Base-by-base conservation (phyloP, 768 basidiomycete genomes). In the Boletus reticulatus region DNA sequence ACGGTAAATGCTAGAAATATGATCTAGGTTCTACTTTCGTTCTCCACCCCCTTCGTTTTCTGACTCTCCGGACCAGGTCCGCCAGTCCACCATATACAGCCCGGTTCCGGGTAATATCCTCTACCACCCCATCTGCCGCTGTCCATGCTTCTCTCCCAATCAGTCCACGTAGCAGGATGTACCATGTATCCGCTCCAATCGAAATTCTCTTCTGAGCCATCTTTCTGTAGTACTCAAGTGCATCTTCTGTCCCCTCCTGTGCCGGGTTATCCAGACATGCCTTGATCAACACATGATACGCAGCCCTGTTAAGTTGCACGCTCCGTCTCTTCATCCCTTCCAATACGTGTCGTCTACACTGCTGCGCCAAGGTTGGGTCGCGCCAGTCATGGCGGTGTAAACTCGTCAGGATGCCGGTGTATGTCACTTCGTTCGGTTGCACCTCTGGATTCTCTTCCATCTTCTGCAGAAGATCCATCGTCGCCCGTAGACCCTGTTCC, bases 221-320 rank as follows among this genome's bases (percentile, higher is more conserved):
- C 60, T 85, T 81, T 52, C 74, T 73, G 68, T 85, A 84, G 65
- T 84, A 82, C 50, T 63, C 67, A 59, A 91, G 68, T 17, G 84
- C 89, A 61, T 78, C 72, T 56, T 77, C 65, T 38, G 86, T 62
- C 13, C 84, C 85, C 34, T 79, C 73, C 11, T 78, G 69, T 11
- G 73, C 73, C 12, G 76, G 72, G 50, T 80, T 80, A 43, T 80
- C 77, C 60, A 93, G 71, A 57, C 82, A 83, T 10, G 86, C 83
- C 52, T 79, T 79, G 60, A 98, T 78, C 53, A 97, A 75, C 59
- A 88, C 81, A 67, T 96, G 88, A 73, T 91, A 94, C 7, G 84
- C 83, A 47, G 83, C 78, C 36, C 84, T 75, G 60, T 81, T 85
- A 46, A 87, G 75, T 24, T 71, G 67, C 55, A 92, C 70, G 0